Evolutionary conservation across 1,139 yeast genomes (phyloP).

Genomic region (Yamadazyma sp.): DNA sequence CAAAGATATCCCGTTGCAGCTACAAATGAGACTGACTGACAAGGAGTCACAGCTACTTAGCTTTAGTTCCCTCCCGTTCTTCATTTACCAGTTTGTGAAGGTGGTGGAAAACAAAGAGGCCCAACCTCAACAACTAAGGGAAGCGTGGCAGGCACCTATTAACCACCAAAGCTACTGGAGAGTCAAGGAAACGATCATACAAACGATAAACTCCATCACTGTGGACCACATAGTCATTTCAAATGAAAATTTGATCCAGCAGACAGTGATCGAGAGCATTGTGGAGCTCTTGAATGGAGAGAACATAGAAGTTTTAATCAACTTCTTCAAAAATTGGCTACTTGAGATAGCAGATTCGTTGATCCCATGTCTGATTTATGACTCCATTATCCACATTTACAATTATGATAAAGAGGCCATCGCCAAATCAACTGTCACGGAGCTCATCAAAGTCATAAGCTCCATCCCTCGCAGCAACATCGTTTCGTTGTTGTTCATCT

Average conservation of each 20-base stretch:
- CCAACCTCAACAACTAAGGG: conserved; percentile 7
- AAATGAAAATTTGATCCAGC: conserved; percentile 24
- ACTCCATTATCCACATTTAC: conserved; percentile 30
- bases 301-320: conserved; percentile 19
- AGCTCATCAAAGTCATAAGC: conserved; percentile 28
- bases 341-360: conserved; percentile 44
- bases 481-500: conserved; percentile 34
- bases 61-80: conserved; percentile 35
- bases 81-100: conserved; percentile 26
- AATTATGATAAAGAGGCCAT: conserved; percentile 7
- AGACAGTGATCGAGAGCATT: conserved; percentile 23
- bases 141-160: conserved; percentile 33
- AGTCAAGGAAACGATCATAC: conserved; percentile 31
- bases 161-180: conserved; percentile 36
- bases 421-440: conserved; percentile 10
- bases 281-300: conserved; percentile 17
- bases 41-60: conserved; percentile 23
- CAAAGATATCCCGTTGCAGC: conserved; percentile 44
- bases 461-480: conserved; percentile 45
- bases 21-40: conserved; percentile 20
- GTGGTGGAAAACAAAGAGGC: conserved; percentile 20
- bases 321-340: conserved; percentile 43
- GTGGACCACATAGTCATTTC: conserved; percentile 16
- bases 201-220: conserved; percentile 22
- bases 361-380: conserved; percentile 46